Percentiles rank a stretch among this genome's conserved stretches.
Conservation (phyloP, 2,329 filamentous ascomycete genomes). For the Helicocarpus griseus region DNA sequence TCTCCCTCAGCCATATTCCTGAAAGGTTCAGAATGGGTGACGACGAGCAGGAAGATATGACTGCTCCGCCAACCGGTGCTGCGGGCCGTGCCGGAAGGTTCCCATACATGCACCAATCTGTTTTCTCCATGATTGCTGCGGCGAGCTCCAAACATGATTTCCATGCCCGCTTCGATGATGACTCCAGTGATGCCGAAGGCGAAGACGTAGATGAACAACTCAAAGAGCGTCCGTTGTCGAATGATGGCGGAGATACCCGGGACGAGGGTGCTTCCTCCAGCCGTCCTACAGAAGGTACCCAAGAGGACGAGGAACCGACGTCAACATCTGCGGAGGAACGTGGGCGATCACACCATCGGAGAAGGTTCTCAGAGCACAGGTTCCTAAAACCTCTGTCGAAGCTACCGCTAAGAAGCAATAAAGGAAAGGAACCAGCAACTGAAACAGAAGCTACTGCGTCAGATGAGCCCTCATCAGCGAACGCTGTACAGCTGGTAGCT, state of each 20-base stretch:
- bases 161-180: conserved; percentile 70
- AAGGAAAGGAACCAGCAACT: conserved; percentile 18
- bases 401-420: conserved; percentile 27
- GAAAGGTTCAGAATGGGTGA: conserved; percentile 47
- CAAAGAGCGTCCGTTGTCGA: conserved; percentile 6
- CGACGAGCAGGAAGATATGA: conserved; percentile 52
- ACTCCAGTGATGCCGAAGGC: conserved; percentile 72
- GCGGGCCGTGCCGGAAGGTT: conserved; percentile 31
- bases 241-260: neutral
- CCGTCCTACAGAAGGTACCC: neutral
- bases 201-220: conserved; percentile 25
- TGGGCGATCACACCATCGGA: conserved; percentile 35
- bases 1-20: conserved; percentile 43
- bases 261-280: neutral
- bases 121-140: conserved; percentile 86
- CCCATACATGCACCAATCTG: conserved; percentile 80
- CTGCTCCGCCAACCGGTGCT: conserved; percentile 39
- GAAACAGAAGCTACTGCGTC: conserved; percentile 10
- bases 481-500: conserved; percentile 15
- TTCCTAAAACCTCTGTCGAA: conserved; percentile 56
- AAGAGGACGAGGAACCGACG: neutral
- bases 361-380: conserved; percentile 55
- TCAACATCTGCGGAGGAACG: conserved; percentile 1
- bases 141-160: conserved; percentile 77
- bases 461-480: conserved; percentile 12